Evolutionary conservation across 768 basidiomycete species (phyloP).

Genomic region (button mushroom (Agaricus bisporus)): DNA sequence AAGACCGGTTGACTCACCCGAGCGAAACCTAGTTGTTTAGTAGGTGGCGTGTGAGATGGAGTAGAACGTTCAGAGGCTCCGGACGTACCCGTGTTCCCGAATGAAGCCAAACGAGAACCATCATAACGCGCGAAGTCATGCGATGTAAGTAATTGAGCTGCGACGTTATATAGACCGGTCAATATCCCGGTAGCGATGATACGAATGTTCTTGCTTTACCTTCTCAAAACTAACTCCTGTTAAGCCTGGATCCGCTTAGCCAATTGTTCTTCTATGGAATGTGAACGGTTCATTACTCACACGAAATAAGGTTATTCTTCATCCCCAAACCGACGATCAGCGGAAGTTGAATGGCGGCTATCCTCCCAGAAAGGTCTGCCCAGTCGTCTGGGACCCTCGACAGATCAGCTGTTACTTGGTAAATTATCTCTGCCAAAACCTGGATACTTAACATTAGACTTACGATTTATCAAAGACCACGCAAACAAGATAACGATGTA

Average conservation of each 20-base stretch:
- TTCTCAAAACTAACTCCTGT: constrained; percentile 48
- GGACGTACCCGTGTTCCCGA: constrained; percentile 33
- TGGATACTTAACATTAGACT: neutral
- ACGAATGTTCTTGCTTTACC: constrained; percentile 18
- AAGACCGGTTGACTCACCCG: neutral
- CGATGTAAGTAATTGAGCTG: constrained; percentile 44
- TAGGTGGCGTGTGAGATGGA: constrained; percentile 12
- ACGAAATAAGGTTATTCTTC: constrained; percentile 48
- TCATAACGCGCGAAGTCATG: constrained; percentile 39
- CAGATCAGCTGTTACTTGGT: constrained; percentile 10
- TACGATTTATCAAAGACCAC: constrained; percentile 35
- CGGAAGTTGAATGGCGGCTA: constrained; percentile 45
- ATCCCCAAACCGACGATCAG: constrained; percentile 55
- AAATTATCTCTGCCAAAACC: neutral
- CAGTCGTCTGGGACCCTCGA: constrained; percentile 33
- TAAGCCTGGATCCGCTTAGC: constrained; percentile 28
- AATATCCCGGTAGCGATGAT: neutral
- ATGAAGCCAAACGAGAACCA: constrained; percentile 45
- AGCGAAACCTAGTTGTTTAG: constrained; percentile 7
- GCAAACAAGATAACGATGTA: constrained; percentile 32
- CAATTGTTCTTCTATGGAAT: no score
- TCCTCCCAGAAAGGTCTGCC: constrained; percentile 34
- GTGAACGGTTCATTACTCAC: constrained; percentile 16
- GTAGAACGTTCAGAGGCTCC: no score
- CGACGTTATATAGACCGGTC: neutral